Evolutionary conservation across 2,329 filamentous ascomycete genomes (phyloP).

Genomic region (Fusarium tricinctum): DNA sequence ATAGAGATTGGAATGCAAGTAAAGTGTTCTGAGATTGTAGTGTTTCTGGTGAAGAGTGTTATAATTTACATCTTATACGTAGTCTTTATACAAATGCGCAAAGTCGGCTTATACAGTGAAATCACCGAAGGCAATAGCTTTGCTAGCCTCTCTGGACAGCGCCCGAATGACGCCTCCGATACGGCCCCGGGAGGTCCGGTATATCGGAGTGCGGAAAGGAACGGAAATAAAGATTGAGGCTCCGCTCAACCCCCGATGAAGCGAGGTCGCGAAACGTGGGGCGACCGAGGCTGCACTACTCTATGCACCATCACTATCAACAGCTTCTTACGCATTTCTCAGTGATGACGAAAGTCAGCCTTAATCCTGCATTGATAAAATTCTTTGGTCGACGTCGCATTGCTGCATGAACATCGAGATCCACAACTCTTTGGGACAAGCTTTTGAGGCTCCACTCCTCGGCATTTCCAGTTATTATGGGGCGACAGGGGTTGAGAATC

Average conservation of each 20-base stretch:
- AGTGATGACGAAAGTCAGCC: not conserved
- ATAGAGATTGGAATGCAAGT: not conserved
- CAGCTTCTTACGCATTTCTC: not conserved
- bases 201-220: not conserved
- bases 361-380: not conserved
- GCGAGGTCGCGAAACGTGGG: not conserved
- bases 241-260: not conserved
- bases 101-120: not conserved
- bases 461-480: conserved; percentile 8
- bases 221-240: conserved; percentile 8
- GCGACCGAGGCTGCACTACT: not conserved
- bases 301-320: too few species aligned
- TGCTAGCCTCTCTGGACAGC: not conserved
- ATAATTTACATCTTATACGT: not conserved
- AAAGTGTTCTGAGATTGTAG: not conserved
- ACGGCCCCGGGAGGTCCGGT: not conserved
- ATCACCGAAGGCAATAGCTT: not conserved
- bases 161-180: not conserved
- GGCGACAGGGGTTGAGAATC: conserved; percentile 10
- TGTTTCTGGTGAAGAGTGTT: not conserved
- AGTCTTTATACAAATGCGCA: not conserved
- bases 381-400: not conserved
- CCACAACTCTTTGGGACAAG: not conserved
- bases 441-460: conserved; percentile 9
- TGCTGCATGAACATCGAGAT: too few species aligned